Base-by-base conservation (phyloP, 2,329 filamentous ascomycete species). In the Ophiocordyceps camponoti-rufipedis region DNA sequence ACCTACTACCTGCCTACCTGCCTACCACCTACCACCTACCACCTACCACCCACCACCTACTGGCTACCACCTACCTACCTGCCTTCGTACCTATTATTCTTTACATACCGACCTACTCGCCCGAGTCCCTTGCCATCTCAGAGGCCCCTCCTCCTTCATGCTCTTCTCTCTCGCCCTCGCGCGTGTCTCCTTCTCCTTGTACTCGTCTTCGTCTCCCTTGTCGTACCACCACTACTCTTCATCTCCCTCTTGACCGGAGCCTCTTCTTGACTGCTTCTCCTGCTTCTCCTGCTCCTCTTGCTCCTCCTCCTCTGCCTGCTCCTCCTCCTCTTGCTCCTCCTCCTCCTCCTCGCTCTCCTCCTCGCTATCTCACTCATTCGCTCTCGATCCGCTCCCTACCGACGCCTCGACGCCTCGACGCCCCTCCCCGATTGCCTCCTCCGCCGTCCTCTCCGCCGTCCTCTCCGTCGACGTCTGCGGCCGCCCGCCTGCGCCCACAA, bases 81-180 rank as follows among this genome's bases (percentile, higher is more conserved):
- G 5, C 23, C 23, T 23, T 23, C 23, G 23, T 23, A 23, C 23
- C 41, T 42, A 18, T 28, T 28, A 23, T 23, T 28, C 19, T 23
- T 28, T 28, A 28, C 18, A 42, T 42, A 41, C n/a, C n/a, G n/a
- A n/a, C n/a, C n/a, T n/a, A n/a, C 39, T 41, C 39, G 13, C n/a
- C 39, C n/a, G 39, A 28, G 39, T 28, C 18, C 41, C 19, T 23
- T 42, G 41, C 41, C 19, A 28, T 23, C n/a, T 42, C 41, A 6
- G 23, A 23, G 5, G 9, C 19, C 28, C 28, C 28, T n/a, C 41
- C 41, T 23, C 19, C 19, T 42, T 49, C 42, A 49, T 44, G 45
- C 48, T 35, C 39, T 50, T 44, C 50, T 51, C 49, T 49, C 47
- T 46, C 48, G 40, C 46, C 50, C 48, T 35, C 46, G 49, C 47